Evolutionary conservation across 139 green algal species (phyloP).

Genomic region (Trebouxia sp.): DNA sequence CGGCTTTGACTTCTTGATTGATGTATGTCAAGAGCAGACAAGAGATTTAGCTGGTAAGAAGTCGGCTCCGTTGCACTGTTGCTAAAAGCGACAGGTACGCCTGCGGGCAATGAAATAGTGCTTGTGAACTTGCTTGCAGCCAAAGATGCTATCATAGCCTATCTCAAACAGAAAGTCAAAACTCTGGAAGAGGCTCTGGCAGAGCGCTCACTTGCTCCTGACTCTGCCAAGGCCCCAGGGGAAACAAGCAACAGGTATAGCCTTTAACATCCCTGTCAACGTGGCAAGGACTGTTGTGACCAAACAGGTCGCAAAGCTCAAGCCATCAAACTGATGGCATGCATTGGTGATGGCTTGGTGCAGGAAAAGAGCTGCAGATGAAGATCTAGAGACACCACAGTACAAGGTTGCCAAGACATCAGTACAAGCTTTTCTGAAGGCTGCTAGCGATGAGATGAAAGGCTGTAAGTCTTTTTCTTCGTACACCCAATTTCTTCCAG

Average conservation of each 20-base stretch:
- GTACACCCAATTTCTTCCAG: too few relatives aligned
- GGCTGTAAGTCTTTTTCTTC: too few relatives aligned
- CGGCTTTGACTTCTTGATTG: too few relatives aligned
- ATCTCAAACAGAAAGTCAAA: not conserved
- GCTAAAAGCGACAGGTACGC: too few relatives aligned
- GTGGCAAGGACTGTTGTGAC: too few relatives aligned
- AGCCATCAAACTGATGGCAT: not conserved
- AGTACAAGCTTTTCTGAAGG: not conserved
- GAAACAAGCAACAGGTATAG: too few relatives aligned
- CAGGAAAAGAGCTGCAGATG: not conserved
- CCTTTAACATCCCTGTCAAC: too few relatives aligned
- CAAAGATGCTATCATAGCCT: not conserved
- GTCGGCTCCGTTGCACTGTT: too few relatives aligned
- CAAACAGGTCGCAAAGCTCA: too few relatives aligned
- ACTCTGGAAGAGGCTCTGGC: not conserved
- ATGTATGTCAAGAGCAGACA: not conserved
- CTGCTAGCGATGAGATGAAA: conserved; percentile 17
- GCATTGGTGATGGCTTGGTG: not conserved
- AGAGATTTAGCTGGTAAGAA: not conserved
- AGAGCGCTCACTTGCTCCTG: not conserved
- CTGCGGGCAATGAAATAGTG: too few relatives aligned
- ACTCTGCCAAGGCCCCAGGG: not conserved
- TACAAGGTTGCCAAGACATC: not conserved
- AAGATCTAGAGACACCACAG: not conserved
- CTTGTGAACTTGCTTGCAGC: too few relatives aligned